Percentiles rank a stretch among this genome's conserved stretches.
phyloP scores from a whole-genome alignment of 2,329 filamentous ascomycete species.

The Davidsoniella australis region DNA sequence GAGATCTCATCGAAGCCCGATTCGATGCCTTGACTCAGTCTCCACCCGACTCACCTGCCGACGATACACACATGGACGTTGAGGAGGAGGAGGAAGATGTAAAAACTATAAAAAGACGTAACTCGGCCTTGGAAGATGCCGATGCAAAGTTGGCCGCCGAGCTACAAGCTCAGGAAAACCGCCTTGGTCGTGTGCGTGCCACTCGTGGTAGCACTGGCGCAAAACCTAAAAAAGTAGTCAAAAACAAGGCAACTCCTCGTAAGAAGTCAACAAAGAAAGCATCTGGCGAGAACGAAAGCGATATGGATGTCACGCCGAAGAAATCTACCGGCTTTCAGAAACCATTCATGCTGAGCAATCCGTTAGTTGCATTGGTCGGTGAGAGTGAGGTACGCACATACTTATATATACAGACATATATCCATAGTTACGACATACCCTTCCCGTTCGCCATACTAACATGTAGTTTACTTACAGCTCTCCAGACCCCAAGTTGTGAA shows the following conservation, averaged over 20 bases:
- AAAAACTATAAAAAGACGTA: conserved; percentile 21
- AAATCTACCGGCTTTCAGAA: conserved; percentile 89
- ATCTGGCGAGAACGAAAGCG: conserved; percentile 30
- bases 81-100: conserved; percentile 19
- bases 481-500: conserved; percentile 93
- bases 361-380: conserved; percentile 52
- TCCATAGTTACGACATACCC: not conserved
- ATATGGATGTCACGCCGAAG: conserved; percentile 50
- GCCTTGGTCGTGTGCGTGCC: conserved; percentile 44
- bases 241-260: conserved; percentile 48
- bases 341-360: conserved; percentile 55
- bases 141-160: conserved; percentile 78
- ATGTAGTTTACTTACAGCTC: conserved; percentile 33
- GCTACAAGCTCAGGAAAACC: conserved; percentile 85
- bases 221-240: conserved; percentile 46
- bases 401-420: not conserved
- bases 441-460: not conserved
- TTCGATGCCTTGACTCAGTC: conserved; percentile 51
- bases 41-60: conserved; percentile 19
- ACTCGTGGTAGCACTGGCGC: conserved; percentile 57
- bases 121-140: conserved; percentile 39
- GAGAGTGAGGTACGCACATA: conserved; percentile 41
- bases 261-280: conserved; percentile 58
- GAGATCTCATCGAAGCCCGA: conserved; percentile 52
- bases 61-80: not conserved